phyloP scores from a whole-genome alignment of 495 filamentous ascomycete genomes.

The Neurospora intermedia region DNA sequence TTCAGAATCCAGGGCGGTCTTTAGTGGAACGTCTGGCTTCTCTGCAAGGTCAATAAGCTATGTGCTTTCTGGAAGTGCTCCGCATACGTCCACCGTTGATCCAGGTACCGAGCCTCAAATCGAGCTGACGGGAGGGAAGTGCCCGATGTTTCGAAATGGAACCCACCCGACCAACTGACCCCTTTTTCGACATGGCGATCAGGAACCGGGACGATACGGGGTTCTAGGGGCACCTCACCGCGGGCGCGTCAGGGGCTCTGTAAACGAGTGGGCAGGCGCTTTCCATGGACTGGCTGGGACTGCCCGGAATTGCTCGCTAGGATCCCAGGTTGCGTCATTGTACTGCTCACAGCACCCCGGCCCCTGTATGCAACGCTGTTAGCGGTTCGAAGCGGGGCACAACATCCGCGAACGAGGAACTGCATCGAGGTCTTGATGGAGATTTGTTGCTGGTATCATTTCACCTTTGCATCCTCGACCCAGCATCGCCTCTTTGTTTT shows the following conservation, averaged over 20 bases:
- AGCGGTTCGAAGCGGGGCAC: slow-evolving; percentile 42
- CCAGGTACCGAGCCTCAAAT: slow-evolving; percentile 41
- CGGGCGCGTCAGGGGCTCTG: background rate
- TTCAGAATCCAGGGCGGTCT: slow-evolving; percentile 94
- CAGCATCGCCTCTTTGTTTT: background rate
- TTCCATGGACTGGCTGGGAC: background rate
- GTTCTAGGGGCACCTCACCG: background rate
- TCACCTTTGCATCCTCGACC: background rate
- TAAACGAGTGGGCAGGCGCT: background rate
- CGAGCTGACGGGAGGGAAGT: background rate
- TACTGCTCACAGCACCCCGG: slow-evolving; percentile 2
- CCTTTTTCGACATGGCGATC: background rate
- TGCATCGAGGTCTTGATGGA: background rate
- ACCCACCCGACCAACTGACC: background rate
- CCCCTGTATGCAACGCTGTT: slow-evolving; percentile 37
- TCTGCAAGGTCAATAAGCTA: background rate
- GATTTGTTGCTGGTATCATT: background rate
- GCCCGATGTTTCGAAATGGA: background rate
- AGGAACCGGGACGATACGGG: background rate
- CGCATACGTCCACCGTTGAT: slow-evolving; percentile 1
- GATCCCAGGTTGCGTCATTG: slow-evolving; percentile 12
- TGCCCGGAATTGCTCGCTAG: background rate
- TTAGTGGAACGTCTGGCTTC: slow-evolving; percentile 29
- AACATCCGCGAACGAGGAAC: background rate
- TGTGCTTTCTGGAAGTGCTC: background rate